Percentiles rank a stretch among this genome's conserved stretches.
Conservation (phyloP, 1,284 basidiomycete genomes). For the Trichosporon faecale region DNA sequence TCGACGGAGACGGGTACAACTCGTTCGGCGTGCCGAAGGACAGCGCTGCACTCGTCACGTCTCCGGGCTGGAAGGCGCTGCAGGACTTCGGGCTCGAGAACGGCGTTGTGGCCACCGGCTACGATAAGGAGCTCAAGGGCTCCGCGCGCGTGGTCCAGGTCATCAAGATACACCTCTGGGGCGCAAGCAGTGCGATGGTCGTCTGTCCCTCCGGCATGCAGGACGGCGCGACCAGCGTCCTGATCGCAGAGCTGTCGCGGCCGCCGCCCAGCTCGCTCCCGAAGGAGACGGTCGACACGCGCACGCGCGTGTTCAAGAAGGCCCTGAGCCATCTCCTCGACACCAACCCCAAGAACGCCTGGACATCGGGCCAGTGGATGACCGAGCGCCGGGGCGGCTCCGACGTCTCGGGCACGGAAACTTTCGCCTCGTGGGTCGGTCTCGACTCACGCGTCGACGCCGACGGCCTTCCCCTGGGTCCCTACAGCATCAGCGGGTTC, state of each 20-base stretch:
- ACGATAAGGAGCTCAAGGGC: conserved; percentile 14
- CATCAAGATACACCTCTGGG: conserved; percentile 23
- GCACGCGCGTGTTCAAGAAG: conserved; percentile 11
- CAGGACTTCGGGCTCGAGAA: conserved; percentile 19
- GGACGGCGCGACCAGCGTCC: conserved; percentile 19
- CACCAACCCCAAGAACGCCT: conserved; percentile 60
- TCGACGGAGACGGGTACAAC: conserved; percentile 19
- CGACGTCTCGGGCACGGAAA: conserved; percentile 73
- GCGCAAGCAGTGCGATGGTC: conserved; percentile 13
- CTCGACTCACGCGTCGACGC: conserved; percentile 11
- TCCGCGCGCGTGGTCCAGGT: conserved; percentile 23
- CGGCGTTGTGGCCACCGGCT: conserved; percentile 21
- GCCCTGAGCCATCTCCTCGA: conserved; percentile 19
- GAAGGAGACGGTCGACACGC: not conserved
- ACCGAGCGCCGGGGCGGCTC: conserved; percentile 75
- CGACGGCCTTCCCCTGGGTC: conserved; percentile 23
- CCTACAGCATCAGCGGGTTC: conserved; percentile 60
- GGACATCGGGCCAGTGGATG: conserved; percentile 80
- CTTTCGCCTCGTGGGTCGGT: conserved; percentile 40
- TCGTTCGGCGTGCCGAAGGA: conserved; percentile 19
- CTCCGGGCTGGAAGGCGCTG: conserved; percentile 22
- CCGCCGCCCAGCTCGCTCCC: not conserved
- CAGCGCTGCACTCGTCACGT: conserved; percentile 19
- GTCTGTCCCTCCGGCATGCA: conserved; percentile 24
- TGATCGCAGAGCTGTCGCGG: conserved; percentile 13